A percentile compares a stretch with the other conserved stretches of the same genome.
These are phyloP conservation scores for Volutella citrinella DNA, from an alignment of 2,329 filamentous ascomycete genomes.

Conservation along the genomic window DNA sequence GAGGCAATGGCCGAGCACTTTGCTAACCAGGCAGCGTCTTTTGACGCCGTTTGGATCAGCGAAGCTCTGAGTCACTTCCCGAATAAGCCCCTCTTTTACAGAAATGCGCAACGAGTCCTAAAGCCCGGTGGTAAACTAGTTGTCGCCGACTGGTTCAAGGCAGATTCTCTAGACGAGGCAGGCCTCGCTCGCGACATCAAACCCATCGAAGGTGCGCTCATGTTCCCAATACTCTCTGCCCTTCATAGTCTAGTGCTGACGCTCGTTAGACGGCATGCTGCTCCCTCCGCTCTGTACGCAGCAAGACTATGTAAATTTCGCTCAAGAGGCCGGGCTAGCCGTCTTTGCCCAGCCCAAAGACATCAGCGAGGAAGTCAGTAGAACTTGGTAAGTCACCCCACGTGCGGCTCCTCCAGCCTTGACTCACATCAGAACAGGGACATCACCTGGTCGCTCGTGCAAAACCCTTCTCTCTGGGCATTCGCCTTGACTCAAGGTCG, in stretches of 20 bases:
- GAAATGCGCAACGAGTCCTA: constrained; percentile 48
- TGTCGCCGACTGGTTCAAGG: constrained; percentile 62
- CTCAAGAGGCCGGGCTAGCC: constrained; percentile 45
- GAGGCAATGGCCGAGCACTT: constrained; percentile 58
- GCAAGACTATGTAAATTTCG: constrained; percentile 50
- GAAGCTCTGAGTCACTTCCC: constrained; percentile 60
- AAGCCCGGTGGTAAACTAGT: constrained; percentile 50
- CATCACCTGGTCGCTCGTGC: constrained; percentile 59
- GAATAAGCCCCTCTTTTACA: constrained; percentile 57
- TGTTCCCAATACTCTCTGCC: no score
- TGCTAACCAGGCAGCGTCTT: constrained; percentile 32
- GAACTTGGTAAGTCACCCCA: constrained; percentile 50
- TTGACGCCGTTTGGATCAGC: constrained; percentile 60
- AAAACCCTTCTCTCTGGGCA: constrained; percentile 58
- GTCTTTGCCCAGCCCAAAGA: constrained; percentile 48
- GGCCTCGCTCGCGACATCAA: constrained; percentile 51
- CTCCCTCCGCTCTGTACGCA: constrained; percentile 55
- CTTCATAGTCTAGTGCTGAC: no score
- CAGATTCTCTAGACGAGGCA: constrained; percentile 41
- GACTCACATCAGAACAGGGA: constrained; percentile 46
- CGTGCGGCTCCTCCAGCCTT: no score
- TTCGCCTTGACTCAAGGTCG: constrained; percentile 59
- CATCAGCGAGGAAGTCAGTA: constrained; percentile 55
- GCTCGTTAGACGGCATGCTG: constrained; percentile 61
- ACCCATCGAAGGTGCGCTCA: constrained; percentile 55